A percentile compares a stretch with the other conserved stretches of the same genome.
These are phyloP conservation scores for Dictyostelium citrinum DNA, from an alignment of 78 protist species.

Conservation along the genomic window DNA sequence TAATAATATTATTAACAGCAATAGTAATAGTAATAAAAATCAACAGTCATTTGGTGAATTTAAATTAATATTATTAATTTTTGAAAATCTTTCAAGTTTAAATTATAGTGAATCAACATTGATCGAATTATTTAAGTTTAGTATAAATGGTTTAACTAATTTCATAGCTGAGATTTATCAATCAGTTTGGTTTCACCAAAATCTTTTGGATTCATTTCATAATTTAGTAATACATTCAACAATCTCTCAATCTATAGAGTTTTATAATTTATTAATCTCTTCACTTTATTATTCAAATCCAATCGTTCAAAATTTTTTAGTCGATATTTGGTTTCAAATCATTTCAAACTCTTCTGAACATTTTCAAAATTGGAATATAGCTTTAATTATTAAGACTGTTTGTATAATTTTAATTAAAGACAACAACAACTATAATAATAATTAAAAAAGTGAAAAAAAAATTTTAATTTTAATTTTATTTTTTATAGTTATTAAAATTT, in stretches of 20 bases:
- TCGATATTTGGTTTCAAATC: neutral
- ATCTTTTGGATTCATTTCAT: neutral
- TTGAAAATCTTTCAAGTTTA: neutral
- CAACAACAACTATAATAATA: neutral
- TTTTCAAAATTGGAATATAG: neutral
- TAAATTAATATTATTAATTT: neutral
- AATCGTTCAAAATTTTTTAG: neutral
- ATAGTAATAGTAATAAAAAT: neutral
- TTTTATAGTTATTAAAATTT: neutral
- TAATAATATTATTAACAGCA: neutral
- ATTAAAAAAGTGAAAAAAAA: neutral
- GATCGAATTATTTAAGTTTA: neutral
- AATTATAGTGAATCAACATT: neutral
- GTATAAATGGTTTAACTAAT: neutral
- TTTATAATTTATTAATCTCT: neutral
- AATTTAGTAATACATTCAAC: neutral
- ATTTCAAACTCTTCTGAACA: neutral
- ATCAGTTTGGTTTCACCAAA: neutral
- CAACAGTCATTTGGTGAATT: neutral
- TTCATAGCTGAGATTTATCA: neutral
- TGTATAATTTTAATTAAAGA: neutral
- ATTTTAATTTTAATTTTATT: no score
- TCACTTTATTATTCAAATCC: neutral
- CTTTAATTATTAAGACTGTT: neutral
- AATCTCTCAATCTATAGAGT: neutral